Evolutionary conservation across 108 stramenopile species (phyloP), one percentile per base, ranked within the genome.

Genomic region (Nitzschia putrida): DNA sequence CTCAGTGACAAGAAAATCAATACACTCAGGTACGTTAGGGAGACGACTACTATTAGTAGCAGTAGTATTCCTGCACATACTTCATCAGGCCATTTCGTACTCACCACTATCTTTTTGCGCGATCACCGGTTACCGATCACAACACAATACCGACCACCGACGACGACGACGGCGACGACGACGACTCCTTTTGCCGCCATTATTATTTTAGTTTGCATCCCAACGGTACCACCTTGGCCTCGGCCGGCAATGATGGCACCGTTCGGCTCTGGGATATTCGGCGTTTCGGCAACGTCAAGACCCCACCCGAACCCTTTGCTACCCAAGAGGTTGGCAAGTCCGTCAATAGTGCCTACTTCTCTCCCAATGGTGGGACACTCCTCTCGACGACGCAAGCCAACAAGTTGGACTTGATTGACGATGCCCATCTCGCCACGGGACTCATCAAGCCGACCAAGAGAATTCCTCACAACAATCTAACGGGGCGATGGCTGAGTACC

Each of bases 1-100:
- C 49, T 90, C 52, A 88, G 85, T 65, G 84, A 85, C 43, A 90
- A 83, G 71, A 95, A 95, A 68, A 85, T 95, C 65, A 94, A 94
- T 64, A 88, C 81, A 6, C 52, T 94, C 39, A 89, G 87, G 90
- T 91, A 65, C 73, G 89, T 2, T 45, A 56, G 13, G 25, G 13
- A 8, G 20, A n/a, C 9, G 10, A n/a, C n/a, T n/a, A n/a, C n/a
- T n/a, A n/a, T n/a, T n/a, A n/a, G n/a, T n/a, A n/a, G n/a, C n/a
- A n/a, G n/a, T n/a, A n/a, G n/a, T 54, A 21, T 54, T 54, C 13
- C 29, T 7, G 11, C 34, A 14, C 29, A 58, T 10, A 34, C 29
- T 34, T 1, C 29, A 34, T 34, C 29, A 34, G 29, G 29, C 29
- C 29, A 34, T 34, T 34, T 34, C 29, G 4, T 4, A 3, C 29